Conservation (phyloP, 805 yeast genomes). For the Metschnikowia colocasiae region DNA sequence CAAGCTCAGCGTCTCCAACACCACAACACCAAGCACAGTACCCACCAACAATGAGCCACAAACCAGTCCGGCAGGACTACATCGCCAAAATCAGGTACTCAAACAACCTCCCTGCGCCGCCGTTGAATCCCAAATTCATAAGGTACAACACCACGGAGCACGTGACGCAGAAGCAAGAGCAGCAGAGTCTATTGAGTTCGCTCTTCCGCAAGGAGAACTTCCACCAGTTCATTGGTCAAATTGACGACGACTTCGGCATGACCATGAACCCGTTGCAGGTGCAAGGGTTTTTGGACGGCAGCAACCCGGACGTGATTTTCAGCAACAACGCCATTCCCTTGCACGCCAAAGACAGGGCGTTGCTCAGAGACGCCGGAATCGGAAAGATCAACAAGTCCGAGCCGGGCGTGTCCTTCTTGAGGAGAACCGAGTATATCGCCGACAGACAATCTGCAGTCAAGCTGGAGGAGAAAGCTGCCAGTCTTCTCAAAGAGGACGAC, state of each 20-base stretch:
- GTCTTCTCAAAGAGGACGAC: conserved; percentile 14
- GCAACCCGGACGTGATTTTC: conserved; percentile 45
- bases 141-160: conserved; percentile 44
- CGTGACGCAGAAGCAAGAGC: conserved; percentile 35
- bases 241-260: conserved; percentile 70
- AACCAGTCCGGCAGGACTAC: conserved; percentile 63
- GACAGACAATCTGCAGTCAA: conserved; percentile 43
- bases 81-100: conserved; percentile 79
- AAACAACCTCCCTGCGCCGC: conserved; percentile 90
- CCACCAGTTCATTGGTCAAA: conserved; percentile 50
- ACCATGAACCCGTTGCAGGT: conserved; percentile 65
- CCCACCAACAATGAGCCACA: conserved; percentile 12
- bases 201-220: conserved; percentile 74
- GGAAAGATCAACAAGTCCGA: conserved; percentile 40
- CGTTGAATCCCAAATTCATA: conserved; percentile 82
- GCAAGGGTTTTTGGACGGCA: conserved; percentile 64
- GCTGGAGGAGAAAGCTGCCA: conserved; percentile 26
- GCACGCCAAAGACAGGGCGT: conserved; percentile 72
- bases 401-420: conserved; percentile 70
- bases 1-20: conserved; percentile 1
- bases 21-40: neutral
- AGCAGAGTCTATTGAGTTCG: conserved; percentile 57
- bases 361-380: conserved; percentile 75
- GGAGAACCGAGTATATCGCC: conserved; percentile 92
- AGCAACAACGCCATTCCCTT: conserved; percentile 39